Evolutionary conservation across 345 rosid genomes (phyloP).

Genomic region (Excoecaria cochinchinensis): DNA sequence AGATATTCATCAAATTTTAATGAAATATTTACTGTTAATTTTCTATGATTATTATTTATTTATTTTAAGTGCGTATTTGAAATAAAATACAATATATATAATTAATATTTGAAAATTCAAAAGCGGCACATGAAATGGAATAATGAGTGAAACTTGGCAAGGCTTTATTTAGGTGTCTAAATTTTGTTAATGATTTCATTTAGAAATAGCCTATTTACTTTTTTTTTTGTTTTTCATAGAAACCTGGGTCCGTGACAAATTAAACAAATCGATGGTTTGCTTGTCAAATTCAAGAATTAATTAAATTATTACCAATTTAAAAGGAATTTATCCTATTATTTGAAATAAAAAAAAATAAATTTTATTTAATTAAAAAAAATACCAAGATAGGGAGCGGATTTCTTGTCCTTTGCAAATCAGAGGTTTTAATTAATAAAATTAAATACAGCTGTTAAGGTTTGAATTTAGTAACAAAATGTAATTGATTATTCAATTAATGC

Average conservation of each 20-base stretch:
- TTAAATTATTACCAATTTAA: not conserved
- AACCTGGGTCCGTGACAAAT: not conserved
- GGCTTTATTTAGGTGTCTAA: too few species aligned
- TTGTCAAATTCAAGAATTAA: constrained; percentile 19
- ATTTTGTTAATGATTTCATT: too few species aligned
- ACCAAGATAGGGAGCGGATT: constrained; percentile 23
- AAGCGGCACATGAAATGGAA: too few species aligned
- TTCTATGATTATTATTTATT: too few species aligned
- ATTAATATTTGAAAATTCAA: too few species aligned
- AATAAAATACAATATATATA: too few species aligned
- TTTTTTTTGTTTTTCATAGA: too few species aligned
- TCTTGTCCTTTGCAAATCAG: constrained; percentile 6
- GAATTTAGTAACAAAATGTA: not conserved
- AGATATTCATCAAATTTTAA: too few species aligned
- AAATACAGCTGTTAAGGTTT: constrained; percentile 13
- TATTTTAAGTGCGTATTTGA: too few species aligned
- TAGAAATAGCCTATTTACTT: too few species aligned
- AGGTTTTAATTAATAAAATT: not conserved
- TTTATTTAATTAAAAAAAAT: constrained; percentile 12
- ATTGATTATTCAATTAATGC: not conserved
- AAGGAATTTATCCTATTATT: not conserved
- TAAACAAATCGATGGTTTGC: constrained; percentile 14
- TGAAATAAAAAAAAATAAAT: not conserved
- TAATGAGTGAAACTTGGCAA: too few species aligned
- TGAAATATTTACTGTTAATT: too few species aligned